Base-by-base conservation (phyloP, 805 yeast species). In the Starmera quercuum region DNA sequence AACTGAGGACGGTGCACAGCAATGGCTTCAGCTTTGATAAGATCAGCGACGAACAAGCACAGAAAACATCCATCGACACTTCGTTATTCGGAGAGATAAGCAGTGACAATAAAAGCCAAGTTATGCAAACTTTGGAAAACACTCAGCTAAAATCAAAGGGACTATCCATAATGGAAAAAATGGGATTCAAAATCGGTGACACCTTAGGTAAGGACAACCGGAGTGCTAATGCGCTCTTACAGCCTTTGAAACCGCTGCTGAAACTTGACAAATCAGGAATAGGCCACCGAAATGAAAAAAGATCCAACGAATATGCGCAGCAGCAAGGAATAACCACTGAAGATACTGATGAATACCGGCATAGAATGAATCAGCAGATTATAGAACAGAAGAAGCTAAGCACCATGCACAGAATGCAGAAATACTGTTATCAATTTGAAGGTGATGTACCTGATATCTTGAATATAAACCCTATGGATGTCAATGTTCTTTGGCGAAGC, bases 121-220 rank as follows among this genome's bases (percentile, higher is more conserved):
- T 24, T 1, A 22, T 36, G 10, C 24, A 15, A 4, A 26, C 33
- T 10, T 33, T 42, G 4, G 38, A 40, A 4, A 37, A 35, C 18
- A 18, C 6, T 2, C 39, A 35, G 2, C 14, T 33, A 10, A 54
- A 58, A 31, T 67, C 73, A 0, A 57, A 63, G 31, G 78, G 75
- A 0, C 54, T 71, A 17, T 43, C 61, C 6, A 73, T 75, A 40
- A 74, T 76, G 82, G 58, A 61, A 42, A 68, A 61, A 42, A 75
- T 76, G 82, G 83, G 82, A 1, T 76, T 63, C 45, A 62, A 57
- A 34, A 47, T 64, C 4, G 80, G 78, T 14, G 58, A 63, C 18
- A 45, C 63, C 0, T 50, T 73, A 13, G 78, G 80, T 0, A 41
- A 33, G 16, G 37, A 45, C 11, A 39, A 30, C 18, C n/a, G 35